Percentiles rank a stretch among this genome's conserved stretches.
phyloP scores from a whole-genome alignment of 2,329 filamentous ascomycete genomes.

The Pseudocercospora ulei region DNA sequence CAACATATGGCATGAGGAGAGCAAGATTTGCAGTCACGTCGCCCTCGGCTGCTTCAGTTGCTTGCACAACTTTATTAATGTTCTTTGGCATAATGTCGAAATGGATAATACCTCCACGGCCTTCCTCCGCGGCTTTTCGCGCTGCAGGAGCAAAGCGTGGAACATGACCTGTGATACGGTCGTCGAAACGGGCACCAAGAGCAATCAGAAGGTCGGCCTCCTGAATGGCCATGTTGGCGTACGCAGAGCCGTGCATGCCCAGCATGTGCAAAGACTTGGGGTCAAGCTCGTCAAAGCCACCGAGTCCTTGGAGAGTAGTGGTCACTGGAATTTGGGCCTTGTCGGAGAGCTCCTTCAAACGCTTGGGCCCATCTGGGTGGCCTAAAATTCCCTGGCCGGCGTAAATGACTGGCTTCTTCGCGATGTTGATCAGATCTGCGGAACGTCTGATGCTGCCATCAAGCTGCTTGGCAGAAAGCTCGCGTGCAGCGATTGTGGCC shows the following conservation, averaged over 20 bases:
- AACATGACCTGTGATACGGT: constrained; percentile 77
- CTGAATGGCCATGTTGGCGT: constrained; percentile 97
- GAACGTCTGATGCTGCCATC: constrained; percentile 64
- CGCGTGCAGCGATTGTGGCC: constrained; percentile 69
- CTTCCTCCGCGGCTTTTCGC: constrained; percentile 71
- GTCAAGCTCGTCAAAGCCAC: constrained; percentile 84
- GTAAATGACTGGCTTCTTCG: constrained; percentile 92
- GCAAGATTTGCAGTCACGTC: constrained; percentile 74
- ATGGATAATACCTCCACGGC: constrained; percentile 87
- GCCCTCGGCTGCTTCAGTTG: constrained; percentile 88
- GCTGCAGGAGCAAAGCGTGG: constrained; percentile 82
- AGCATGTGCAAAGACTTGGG: constrained; percentile 96
- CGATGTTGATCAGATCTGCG: constrained; percentile 70
- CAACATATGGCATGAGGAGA: constrained; percentile 62
- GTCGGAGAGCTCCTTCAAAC: constrained; percentile 78
- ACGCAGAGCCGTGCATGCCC: constrained; percentile 94
- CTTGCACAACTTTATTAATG: constrained; percentile 98
- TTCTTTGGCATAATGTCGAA: constrained; percentile 99
- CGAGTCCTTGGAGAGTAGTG: constrained; percentile 87
- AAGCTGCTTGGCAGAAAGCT: constrained; percentile 62
- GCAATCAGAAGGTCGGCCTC: constrained; percentile 93
- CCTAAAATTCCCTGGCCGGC: constrained; percentile 83
- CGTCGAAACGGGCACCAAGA: constrained; percentile 86
- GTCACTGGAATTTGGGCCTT: constrained; percentile 90
- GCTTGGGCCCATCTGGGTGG: constrained; percentile 63